Evolutionary conservation across 208 protist species (phyloP).

Genomic region (Trypanosoma lewisi): DNA sequence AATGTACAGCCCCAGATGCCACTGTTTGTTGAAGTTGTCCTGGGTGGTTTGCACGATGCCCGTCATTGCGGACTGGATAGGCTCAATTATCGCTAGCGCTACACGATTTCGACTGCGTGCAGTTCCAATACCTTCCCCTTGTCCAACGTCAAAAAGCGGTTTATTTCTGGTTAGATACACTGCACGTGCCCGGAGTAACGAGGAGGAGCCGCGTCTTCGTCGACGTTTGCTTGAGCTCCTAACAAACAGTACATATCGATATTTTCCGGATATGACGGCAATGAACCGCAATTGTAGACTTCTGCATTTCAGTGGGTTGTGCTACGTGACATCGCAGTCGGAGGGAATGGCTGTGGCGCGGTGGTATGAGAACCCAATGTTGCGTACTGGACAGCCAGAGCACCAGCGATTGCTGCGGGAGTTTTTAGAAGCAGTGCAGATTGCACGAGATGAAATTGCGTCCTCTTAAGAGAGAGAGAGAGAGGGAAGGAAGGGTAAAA

Average conservation of each 20-base stretch:
- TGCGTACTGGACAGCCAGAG: conserved; percentile 49
- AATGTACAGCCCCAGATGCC: conserved; percentile 53
- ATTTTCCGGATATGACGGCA: conserved; percentile 56
- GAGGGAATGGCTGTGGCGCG: conserved; percentile 35
- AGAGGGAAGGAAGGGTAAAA: not conserved
- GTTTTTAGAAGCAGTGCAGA: conserved; percentile 38
- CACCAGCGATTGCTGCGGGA: conserved; percentile 47
- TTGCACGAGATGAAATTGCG: conserved; percentile 14
- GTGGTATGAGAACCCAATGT: conserved; percentile 75
- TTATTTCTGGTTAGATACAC: conserved; percentile 42
- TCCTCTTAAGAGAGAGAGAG: not conserved
- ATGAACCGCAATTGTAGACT: conserved; percentile 72
- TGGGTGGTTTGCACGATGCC: conserved; percentile 74
- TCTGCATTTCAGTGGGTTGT: conserved; percentile 64
- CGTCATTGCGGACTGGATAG: conserved; percentile 71
- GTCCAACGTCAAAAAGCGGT: conserved; percentile 27
- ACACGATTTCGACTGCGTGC: conserved; percentile 53
- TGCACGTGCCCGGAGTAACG: conserved; percentile 18
- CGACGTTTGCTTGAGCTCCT: conserved; percentile 46
- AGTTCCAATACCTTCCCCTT: conserved; percentile 55
- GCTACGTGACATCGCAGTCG: conserved; percentile 43
- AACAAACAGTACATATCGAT: conserved; percentile 34
- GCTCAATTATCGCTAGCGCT: conserved; percentile 69
- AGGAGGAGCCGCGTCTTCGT: conserved; percentile 49
- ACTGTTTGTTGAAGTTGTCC: conserved; percentile 62